Evolutionary conservation across 345 rosid species (phyloP).

Genomic region (Salix brachista): DNA sequence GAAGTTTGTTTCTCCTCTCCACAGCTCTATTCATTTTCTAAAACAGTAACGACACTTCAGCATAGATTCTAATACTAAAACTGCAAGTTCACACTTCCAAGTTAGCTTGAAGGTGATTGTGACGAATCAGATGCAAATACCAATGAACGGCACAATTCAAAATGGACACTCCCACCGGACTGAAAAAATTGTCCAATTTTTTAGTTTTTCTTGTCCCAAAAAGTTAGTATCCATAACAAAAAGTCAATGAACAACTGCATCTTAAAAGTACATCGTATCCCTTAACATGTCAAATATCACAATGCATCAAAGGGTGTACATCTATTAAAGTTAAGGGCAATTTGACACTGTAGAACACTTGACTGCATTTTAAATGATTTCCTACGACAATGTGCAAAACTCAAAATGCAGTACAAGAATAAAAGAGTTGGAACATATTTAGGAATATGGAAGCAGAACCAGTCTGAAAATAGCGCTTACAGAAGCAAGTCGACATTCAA

Average conservation of each 20-base stretch:
- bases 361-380: not conserved
- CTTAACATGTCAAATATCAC: not conserved
- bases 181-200: not conserved
- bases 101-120: not conserved
- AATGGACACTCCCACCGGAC: not conserved
- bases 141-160: not conserved
- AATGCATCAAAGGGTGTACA: not conserved
- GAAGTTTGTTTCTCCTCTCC: not conserved
- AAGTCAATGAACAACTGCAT: not conserved
- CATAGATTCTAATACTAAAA: not conserved
- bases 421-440: not conserved
- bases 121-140: not conserved
- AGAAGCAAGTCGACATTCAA: slow-evolving; percentile 89
- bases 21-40: not conserved
- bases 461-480: slow-evolving; percentile 41
- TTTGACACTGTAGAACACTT: not conserved
- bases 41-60: not conserved
- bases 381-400: not conserved
- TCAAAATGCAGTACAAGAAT: not conserved
- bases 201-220: not conserved
- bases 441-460: not conserved
- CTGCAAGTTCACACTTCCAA: not conserved
- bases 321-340: not conserved
- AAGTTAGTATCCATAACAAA: not conserved
- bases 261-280: not conserved